Evolutionary conservation across 2,329 filamentous ascomycete genomes (phyloP).

Genomic region (Fusarium dimerum): DNA sequence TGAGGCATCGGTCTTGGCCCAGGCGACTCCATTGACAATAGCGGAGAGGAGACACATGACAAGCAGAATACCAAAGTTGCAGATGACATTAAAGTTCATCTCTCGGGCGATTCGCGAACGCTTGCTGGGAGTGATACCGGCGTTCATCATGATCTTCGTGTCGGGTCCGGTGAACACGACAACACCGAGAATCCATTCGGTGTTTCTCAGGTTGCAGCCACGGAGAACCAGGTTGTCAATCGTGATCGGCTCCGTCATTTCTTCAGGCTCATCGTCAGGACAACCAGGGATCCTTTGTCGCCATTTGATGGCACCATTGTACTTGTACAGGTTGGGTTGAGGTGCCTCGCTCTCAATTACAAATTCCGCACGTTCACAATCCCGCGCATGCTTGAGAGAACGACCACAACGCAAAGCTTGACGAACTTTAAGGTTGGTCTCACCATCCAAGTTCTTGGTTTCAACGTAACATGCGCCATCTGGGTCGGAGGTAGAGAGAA

Average conservation of each 20-base stretch:
- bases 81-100: slow-evolving; percentile 95
- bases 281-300: slow-evolving; percentile 68
- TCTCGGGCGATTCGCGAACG: slow-evolving; percentile 87
- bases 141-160: slow-evolving; percentile 99
- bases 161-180: slow-evolving; percentile 94
- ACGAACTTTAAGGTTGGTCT: slow-evolving; percentile 95
- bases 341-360: slow-evolving; percentile 86
- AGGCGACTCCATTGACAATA: slow-evolving; percentile 81
- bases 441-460: slow-evolving; percentile 96
- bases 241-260: slow-evolving; percentile 88
- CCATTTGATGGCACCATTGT: slow-evolving; percentile 89
- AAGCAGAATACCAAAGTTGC: slow-evolving; percentile 90
- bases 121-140: slow-evolving; percentile 92
- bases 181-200: slow-evolving; percentile 91
- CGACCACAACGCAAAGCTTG: slow-evolving; percentile 86
- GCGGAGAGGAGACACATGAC: slow-evolving; percentile 85
- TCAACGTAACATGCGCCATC: slow-evolving; percentile 97
- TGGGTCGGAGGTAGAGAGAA: slow-evolving; percentile 88
- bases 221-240: slow-evolving; percentile 95
- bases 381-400: slow-evolving; percentile 80
- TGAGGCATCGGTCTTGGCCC: slow-evolving; percentile 74
- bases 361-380: slow-evolving; percentile 90
- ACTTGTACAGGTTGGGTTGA: slow-evolving; percentile 93
- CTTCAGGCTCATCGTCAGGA: slow-evolving; percentile 60
- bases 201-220: slow-evolving; percentile 92